These are phyloP conservation scores for Wickerhamomyces rabaulensis DNA, from an alignment of 805 yeast species.

Conservation along the genomic window DNA sequence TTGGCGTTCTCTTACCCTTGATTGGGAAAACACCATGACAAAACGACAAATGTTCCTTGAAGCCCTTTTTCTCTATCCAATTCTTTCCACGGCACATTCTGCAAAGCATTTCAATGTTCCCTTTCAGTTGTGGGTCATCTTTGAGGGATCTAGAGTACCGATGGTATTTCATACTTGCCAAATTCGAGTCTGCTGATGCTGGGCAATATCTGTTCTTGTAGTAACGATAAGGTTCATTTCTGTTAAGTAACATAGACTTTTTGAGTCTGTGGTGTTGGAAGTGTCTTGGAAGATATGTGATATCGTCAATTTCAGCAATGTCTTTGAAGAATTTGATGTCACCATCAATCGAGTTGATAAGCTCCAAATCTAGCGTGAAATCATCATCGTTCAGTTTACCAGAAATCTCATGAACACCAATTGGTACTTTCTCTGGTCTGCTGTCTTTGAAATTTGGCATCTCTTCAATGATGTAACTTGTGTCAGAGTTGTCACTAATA, in stretches of 20 bases:
- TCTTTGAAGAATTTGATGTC: slow-evolving; percentile 13
- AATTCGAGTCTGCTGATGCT: slow-evolving; percentile 7
- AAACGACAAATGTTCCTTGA: slow-evolving; percentile 17
- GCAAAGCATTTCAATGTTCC: slow-evolving; percentile 16
- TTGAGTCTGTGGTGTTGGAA: slow-evolving; percentile 18
- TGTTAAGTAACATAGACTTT: slow-evolving; percentile 1
- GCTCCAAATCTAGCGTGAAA: not conserved
- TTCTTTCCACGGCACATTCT: slow-evolving; percentile 23
- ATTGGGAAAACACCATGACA: slow-evolving; percentile 20
- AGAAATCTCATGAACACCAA: not conserved
- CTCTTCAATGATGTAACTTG: not conserved
- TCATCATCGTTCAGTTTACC: not conserved
- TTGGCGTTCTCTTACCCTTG: not conserved
- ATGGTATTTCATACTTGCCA: slow-evolving; percentile 1
- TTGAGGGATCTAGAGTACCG: slow-evolving; percentile 10
- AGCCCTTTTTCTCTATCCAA: slow-evolving; percentile 15
- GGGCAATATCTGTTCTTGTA: slow-evolving; percentile 16
- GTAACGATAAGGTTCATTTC: slow-evolving; percentile 6
- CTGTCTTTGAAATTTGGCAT: not conserved
- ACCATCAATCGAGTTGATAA: slow-evolving; percentile 7
- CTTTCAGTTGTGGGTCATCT: not conserved
- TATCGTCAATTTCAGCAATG: slow-evolving; percentile 8
- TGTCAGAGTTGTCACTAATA: not conserved
- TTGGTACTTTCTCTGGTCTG: not conserved
- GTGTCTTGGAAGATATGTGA: slow-evolving; percentile 17